These are phyloP conservation scores for Fusarium phyllophilum DNA, from an alignment of 2,329 filamentous ascomycete genomes.

Conservation along the genomic window DNA sequence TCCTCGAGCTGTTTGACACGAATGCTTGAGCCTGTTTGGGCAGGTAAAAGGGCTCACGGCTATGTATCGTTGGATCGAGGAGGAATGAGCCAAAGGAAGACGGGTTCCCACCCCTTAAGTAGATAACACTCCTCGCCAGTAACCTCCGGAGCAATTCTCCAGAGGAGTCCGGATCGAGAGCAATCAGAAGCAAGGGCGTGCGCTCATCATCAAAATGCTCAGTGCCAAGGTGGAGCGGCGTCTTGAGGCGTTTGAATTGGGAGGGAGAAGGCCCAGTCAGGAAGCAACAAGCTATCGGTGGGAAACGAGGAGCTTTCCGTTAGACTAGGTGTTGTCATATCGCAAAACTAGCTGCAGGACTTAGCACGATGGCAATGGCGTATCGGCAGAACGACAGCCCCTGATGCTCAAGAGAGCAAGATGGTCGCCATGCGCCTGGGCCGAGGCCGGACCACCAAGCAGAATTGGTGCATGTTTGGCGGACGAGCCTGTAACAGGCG, in stretches of 20 bases:
- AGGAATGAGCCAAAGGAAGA: conserved; percentile 22
- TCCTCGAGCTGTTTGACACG: conserved; percentile 22
- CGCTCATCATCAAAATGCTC: conserved; percentile 37
- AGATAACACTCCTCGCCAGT: conserved; percentile 36
- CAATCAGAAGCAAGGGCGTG: conserved; percentile 35
- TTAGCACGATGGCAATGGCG: conserved; percentile 27
- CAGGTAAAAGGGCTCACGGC: conserved; percentile 8
- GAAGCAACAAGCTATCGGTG: conserved; percentile 43
- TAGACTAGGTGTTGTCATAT: conserved; percentile 35
- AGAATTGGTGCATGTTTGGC: conserved; percentile 29
- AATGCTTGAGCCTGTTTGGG: conserved; percentile 24
- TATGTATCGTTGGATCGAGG: conserved; percentile 29
- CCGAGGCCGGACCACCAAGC: conserved; percentile 39
- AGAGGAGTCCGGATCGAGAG: conserved; percentile 32
- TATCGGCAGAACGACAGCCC: conserved; percentile 26
- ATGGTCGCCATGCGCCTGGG: conserved; percentile 39
- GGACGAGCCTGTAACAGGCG: conserved; percentile 38
- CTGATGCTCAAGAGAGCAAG: conserved; percentile 24
- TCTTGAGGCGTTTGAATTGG: conserved; percentile 32
- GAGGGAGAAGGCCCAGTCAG: conserved; percentile 40
- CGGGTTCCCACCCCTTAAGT: conserved; percentile 45
- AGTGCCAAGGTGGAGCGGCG: conserved; percentile 39
- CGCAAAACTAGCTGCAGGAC: conserved; percentile 38
- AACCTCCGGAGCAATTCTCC: conserved; percentile 21
- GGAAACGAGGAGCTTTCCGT: conserved; percentile 34